phyloP scores from a whole-genome alignment of 2,329 filamentous ascomycete species.

The Penicillium hesseltinei region DNA sequence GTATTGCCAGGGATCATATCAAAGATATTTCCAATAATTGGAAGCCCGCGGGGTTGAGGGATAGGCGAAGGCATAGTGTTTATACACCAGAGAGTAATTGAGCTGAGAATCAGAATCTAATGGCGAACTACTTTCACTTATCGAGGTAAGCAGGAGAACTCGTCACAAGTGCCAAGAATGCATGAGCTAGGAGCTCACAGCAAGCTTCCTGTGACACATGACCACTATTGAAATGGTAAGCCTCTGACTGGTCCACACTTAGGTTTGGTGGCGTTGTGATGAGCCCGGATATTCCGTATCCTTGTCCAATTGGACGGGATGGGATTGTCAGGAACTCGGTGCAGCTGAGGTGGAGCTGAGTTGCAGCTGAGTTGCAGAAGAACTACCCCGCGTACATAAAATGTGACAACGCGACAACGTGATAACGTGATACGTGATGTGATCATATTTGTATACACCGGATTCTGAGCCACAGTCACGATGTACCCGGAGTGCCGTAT shows the following conservation, averaged over 20 bases:
- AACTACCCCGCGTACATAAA: neutral
- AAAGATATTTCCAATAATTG: slow-evolving; percentile 54
- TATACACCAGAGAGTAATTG: neutral
- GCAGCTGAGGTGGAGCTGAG: neutral
- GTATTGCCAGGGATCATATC: slow-evolving; percentile 51
- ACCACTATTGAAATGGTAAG: neutral
- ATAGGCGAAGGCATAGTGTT: slow-evolving; percentile 47
- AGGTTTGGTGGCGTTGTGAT: neutral
- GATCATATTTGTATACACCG: no score
- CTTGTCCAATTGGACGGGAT: neutral
- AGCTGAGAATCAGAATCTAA: neutral
- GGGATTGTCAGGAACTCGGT: neutral
- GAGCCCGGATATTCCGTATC: neutral
- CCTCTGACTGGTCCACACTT: neutral
- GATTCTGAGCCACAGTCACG: neutral
- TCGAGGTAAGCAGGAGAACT: neutral
- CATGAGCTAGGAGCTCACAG: neutral
- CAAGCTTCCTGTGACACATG: neutral
- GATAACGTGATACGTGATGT: neutral
- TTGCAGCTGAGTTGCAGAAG: neutral
- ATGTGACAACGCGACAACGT: neutral
- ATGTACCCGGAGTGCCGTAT: neutral
- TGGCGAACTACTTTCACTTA: neutral
- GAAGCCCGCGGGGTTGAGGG: slow-evolving; percentile 51
- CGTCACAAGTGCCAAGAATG: neutral